phyloP scores from a whole-genome alignment of 2,329 filamentous ascomycete genomes.

The Westerdykella ornata region DNA sequence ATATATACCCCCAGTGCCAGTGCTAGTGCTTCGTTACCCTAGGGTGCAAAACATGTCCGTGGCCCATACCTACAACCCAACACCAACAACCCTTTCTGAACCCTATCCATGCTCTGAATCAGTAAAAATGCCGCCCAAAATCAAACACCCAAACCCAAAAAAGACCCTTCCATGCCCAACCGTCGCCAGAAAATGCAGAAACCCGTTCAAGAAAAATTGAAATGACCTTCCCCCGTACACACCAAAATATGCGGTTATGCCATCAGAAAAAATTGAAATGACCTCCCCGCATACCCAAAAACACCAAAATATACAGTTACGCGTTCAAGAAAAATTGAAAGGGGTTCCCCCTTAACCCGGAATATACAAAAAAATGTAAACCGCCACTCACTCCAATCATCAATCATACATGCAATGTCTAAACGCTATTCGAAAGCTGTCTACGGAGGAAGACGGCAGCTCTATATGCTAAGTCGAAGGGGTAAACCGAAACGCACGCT shows the following conservation, averaged over 20 bases:
- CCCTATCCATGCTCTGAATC: neutral
- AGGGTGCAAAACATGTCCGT: no score
- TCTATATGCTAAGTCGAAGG: neutral
- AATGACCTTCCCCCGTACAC: no score
- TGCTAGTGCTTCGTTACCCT: no score
- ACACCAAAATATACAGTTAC: conserved; percentile 5
- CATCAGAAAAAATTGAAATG: conserved; percentile 30
- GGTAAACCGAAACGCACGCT: neutral
- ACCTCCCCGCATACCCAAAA: conserved; percentile 18
- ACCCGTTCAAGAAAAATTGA: no score
- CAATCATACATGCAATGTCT: neutral
- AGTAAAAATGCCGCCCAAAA: conserved; percentile 6
- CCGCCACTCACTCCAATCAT: neutral
- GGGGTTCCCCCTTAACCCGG: conserved; percentile 16
- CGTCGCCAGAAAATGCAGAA: no score
- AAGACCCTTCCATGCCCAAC: no score
- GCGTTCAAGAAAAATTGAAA: conserved; percentile 21
- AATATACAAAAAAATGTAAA: conserved; percentile 5
- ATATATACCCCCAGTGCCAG: no score
- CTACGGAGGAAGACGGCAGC: neutral
- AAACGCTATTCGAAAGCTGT: no score
- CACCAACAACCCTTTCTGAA: no score
- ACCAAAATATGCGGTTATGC: no score
- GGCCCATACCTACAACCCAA: no score
- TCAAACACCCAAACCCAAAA: neutral